phyloP scores from a whole-genome alignment of 129 eudicot genomes.

The Lonicera japonica region DNA sequence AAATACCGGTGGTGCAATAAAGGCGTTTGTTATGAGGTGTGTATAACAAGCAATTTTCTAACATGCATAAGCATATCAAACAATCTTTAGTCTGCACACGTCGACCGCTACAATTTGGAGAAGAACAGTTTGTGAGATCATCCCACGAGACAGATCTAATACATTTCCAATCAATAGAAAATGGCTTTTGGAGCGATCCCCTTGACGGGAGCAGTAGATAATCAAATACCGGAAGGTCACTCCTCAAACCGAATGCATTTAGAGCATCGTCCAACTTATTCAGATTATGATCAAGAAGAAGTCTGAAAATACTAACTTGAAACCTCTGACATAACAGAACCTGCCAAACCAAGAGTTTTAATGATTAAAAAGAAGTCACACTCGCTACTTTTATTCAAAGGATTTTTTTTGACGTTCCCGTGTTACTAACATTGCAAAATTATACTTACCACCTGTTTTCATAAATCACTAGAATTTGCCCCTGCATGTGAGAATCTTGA shows the following conservation, averaged over 20 bases:
- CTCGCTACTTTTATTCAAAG: not conserved
- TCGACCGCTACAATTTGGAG: conserved; percentile 4
- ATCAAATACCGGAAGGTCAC: conserved; percentile 19
- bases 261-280: conserved; percentile 23
- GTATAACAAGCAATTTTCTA: conserved; percentile 58
- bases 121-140: conserved; percentile 10
- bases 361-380: not conserved
- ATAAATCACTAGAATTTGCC: too few species aligned
- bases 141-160: conserved; percentile 27
- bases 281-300: conserved; percentile 36
- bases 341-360: conserved; percentile 14
- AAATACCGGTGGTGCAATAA: conserved; percentile 44
- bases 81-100: conserved; percentile 41
- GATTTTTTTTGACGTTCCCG: too few species aligned
- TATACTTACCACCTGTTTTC: too few species aligned
- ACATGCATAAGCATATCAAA: conserved; percentile 35
- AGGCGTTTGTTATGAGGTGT: conserved; percentile 70
- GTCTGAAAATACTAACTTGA: conserved; percentile 23
- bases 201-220: conserved; percentile 67
- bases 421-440: too few species aligned
- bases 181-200: conserved; percentile 7
- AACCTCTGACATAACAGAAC: conserved; percentile 18
- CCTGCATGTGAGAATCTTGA: too few species aligned
- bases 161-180: conserved; percentile 52
- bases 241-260: not conserved